phyloP scores from a whole-genome alignment of 106 monocot genomes.

The Apostasia ramifera region DNA sequence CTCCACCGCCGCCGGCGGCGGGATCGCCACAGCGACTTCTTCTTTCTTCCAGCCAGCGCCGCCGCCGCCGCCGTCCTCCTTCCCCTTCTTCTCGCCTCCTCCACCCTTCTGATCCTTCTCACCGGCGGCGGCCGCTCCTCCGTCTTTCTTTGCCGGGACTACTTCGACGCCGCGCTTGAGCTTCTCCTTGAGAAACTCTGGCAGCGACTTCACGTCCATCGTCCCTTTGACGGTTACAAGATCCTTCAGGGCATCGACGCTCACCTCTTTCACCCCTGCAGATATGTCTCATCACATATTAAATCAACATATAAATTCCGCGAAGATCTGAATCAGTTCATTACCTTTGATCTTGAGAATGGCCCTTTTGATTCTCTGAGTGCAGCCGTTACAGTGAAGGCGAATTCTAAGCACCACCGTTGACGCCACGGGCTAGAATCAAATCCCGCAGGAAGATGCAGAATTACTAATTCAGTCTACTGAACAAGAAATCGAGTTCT shows the following conservation, averaged over 20 bases:
- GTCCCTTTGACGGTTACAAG: constrained; percentile 66
- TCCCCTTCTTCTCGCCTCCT: constrained; percentile 18
- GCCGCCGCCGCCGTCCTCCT: constrained; percentile 4
- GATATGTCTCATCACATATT: no score
- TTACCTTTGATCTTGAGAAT: constrained; percentile 64
- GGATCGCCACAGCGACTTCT: neutral
- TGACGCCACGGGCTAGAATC: constrained; percentile 9
- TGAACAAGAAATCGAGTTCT: constrained; percentile 3
- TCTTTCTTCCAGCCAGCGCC: constrained; percentile 7
- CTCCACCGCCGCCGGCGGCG: constrained; percentile 9
- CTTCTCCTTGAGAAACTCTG: constrained; percentile 24
- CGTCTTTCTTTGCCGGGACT: constrained; percentile 26
- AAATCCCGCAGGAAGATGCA: neutral
- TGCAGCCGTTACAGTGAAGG: constrained; percentile 78
- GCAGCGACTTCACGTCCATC: constrained; percentile 50
- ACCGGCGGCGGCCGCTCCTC: constrained; percentile 10
- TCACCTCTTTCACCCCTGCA: constrained; percentile 61
- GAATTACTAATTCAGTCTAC: neutral
- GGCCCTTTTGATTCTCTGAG: constrained; percentile 37
- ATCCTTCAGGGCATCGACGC: constrained; percentile 40
- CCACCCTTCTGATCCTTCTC: constrained; percentile 17
- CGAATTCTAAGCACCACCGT: constrained; percentile 63
- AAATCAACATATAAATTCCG: neutral
- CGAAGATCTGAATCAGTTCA: neutral
- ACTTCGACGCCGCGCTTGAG: constrained; percentile 46